Evolutionary conservation across 306 rosid species (phyloP), one percentile per base, ranked within the genome.

Genomic region (Abrus precatorius): DNA sequence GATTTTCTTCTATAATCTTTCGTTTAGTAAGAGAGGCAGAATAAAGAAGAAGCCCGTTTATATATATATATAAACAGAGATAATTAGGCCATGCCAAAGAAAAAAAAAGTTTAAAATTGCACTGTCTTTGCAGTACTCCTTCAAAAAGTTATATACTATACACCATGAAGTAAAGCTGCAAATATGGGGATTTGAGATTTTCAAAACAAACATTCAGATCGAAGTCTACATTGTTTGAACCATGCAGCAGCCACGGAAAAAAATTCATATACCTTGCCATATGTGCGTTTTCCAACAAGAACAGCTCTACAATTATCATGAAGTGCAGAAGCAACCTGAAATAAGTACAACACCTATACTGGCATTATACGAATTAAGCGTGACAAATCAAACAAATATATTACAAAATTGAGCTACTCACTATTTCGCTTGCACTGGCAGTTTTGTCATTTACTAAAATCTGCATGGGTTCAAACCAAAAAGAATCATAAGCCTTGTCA

Each of bases 361-460:
- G 61, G 27, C 74, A 63, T 71, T 45, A 50, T 36, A 41, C 60
- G 65, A 71, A 76, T 80, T 41, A 50, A 48, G 53, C 79, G 63
- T 63, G 56, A 48, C 78, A 76, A 72, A 75, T 75, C 63, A 87
- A 85, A 72, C 10, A 63, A 14, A 78, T 13, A 30, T 44, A 75
- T 47, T 62, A 52, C 74, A 69, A 79, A 75, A 81, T 13, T 71
- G 13, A 84, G 86, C 63, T 61, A 56, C 99, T 90, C 84, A 95
- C 99, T 70, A 95, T 95, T 95, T 95, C 99, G 87, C 99, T 93
- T 41, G 99, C 97, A 85, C 98, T 95, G 5, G 99, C 99, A 85
- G 99, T 95, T 76, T 84, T 91, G 69, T 86, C 88, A 84, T 95
- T 95, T 84, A 95, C 98, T 84, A 95, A 88, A 84, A 95, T 91